Evolutionary conservation across 2,329 filamentous ascomycete genomes (phyloP).

Genomic region (Passalora sequoiae): DNA sequence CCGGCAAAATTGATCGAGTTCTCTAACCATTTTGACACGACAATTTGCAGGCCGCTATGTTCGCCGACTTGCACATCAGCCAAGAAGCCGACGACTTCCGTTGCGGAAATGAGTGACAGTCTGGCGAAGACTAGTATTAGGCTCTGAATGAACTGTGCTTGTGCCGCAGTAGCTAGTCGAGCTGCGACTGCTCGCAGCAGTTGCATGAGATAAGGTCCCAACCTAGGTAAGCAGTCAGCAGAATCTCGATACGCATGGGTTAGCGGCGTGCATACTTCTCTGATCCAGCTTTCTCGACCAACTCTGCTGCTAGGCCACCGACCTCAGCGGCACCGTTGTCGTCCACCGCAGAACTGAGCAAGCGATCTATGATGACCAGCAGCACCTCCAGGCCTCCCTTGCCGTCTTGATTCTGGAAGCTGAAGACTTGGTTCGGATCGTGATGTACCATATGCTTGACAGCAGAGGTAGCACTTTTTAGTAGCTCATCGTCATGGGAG

Average conservation of each 20-base stretch:
- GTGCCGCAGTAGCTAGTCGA: constrained; percentile 73
- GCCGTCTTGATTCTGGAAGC: constrained; percentile 73
- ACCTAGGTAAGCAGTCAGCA: constrained; percentile 50
- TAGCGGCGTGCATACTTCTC: constrained; percentile 52
- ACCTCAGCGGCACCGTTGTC: constrained; percentile 96
- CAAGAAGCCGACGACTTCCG: constrained; percentile 88
- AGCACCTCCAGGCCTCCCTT: constrained; percentile 84
- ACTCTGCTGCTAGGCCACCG: constrained; percentile 83
- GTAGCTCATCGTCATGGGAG: constrained; percentile 78
- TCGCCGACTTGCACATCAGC: constrained; percentile 75
- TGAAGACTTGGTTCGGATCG: constrained; percentile 83
- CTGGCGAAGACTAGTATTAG: constrained; percentile 92
- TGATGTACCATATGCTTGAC: constrained; percentile 86
- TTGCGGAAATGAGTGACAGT: constrained; percentile 75
- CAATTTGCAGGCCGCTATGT: constrained; percentile 78
- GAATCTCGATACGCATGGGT: no score
- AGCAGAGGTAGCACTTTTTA: constrained; percentile 78
- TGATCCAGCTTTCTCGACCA: constrained; percentile 91
- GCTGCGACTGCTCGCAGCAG: constrained; percentile 84
- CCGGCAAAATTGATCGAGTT: constrained; percentile 97
- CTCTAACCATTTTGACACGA: constrained; percentile 92
- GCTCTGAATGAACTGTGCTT: constrained; percentile 89
- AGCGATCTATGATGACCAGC: constrained; percentile 83
- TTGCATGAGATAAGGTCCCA: constrained; percentile 85
- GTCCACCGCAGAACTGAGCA: constrained; percentile 77